These are phyloP conservation scores for Coemansia sp. DNA, from an alignment of 192 early-diverging fungal species.

Conservation along the genomic window DNA sequence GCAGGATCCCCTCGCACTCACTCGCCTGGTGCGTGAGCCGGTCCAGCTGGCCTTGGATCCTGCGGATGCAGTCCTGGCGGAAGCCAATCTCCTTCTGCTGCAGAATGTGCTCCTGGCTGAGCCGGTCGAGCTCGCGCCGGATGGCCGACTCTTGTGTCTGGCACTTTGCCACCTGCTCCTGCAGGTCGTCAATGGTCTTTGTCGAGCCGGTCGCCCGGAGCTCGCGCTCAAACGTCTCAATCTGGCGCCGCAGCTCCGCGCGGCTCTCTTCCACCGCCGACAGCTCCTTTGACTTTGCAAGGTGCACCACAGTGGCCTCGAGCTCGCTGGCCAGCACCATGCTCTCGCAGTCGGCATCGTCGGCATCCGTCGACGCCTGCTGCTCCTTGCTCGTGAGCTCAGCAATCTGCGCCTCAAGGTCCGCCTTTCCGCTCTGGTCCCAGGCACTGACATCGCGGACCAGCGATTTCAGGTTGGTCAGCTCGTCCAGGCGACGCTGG, in stretches of 20 bases:
- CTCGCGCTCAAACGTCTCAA: slow-evolving; percentile 54
- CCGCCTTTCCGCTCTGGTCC: slow-evolving; percentile 16
- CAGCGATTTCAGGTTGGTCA: slow-evolving; percentile 19
- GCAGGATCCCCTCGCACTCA: slow-evolving; percentile 20
- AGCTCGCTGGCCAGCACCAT: slow-evolving; percentile 14
- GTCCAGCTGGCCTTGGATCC: slow-evolving; percentile 16
- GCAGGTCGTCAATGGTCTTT: slow-evolving; percentile 67
- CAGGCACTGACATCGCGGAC: slow-evolving; percentile 44
- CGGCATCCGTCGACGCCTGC: slow-evolving; percentile 18
- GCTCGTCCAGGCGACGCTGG: slow-evolving; percentile 23
- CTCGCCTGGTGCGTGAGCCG: slow-evolving; percentile 30
- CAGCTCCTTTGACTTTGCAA: slow-evolving; percentile 26
- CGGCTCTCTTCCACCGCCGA: slow-evolving; percentile 40
- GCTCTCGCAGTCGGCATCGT: slow-evolving; percentile 21
- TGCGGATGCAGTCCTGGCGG: slow-evolving; percentile 39
- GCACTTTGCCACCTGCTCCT: slow-evolving; percentile 55
- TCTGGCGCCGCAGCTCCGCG: slow-evolving; percentile 39
- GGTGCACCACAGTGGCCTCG: slow-evolving; percentile 12
- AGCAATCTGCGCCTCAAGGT: slow-evolving; percentile 49
- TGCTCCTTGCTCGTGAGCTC: slow-evolving; percentile 43
- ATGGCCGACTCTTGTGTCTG: slow-evolving; percentile 42
- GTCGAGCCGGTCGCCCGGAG: slow-evolving; percentile 58
- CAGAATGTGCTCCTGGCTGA: slow-evolving; percentile 52
- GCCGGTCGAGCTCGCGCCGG: slow-evolving; percentile 55
- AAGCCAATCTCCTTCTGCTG: slow-evolving; percentile 59